phyloP scores from a whole-genome alignment of 2,329 filamentous ascomycete genomes.

The Anisogramma anomala region DNA sequence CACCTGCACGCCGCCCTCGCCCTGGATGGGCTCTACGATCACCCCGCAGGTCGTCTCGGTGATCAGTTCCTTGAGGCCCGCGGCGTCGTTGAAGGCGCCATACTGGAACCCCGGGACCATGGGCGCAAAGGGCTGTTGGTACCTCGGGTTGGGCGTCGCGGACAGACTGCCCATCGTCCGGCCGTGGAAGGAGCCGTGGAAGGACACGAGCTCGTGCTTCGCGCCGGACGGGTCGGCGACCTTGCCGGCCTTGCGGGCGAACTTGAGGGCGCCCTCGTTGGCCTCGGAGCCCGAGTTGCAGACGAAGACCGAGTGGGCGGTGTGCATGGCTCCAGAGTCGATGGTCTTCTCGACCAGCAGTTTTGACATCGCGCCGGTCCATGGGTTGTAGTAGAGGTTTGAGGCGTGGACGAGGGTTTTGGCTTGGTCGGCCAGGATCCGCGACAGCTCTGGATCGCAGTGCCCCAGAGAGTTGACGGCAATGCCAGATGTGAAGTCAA shows the following conservation, averaged over 20 bases:
- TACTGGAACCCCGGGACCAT: slow-evolving; percentile 92
- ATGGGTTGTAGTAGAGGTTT: slow-evolving; percentile 94
- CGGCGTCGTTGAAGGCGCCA: slow-evolving; percentile 74
- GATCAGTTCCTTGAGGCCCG: slow-evolving; percentile 58
- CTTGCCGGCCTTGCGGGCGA: slow-evolving; percentile 84
- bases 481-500: slow-evolving; percentile 93
- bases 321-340: slow-evolving; percentile 70
- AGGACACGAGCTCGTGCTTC: slow-evolving; percentile 82
- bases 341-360: slow-evolving; percentile 71
- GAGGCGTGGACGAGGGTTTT: slow-evolving; percentile 79
- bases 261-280: slow-evolving; percentile 96
- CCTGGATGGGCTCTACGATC: slow-evolving; percentile 93
- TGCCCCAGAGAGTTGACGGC: slow-evolving; percentile 91
- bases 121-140: slow-evolving; percentile 86
- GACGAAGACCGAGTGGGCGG: slow-evolving; percentile 71
- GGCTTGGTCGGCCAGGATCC: slow-evolving; percentile 67
- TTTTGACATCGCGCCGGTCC: slow-evolving; percentile 83
- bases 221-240: slow-evolving; percentile 54
- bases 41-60: slow-evolving; percentile 85
- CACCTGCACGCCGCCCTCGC: slow-evolving; percentile 83
- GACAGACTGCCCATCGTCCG: slow-evolving; percentile 90
- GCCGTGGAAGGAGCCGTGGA: slow-evolving; percentile 87
- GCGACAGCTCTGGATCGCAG: slow-evolving; percentile 66
- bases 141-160: slow-evolving; percentile 97
- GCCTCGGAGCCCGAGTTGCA: slow-evolving; percentile 96